phyloP scores from a whole-genome alignment of 2,329 filamentous ascomycete species.

The Fusarium lateritium region DNA sequence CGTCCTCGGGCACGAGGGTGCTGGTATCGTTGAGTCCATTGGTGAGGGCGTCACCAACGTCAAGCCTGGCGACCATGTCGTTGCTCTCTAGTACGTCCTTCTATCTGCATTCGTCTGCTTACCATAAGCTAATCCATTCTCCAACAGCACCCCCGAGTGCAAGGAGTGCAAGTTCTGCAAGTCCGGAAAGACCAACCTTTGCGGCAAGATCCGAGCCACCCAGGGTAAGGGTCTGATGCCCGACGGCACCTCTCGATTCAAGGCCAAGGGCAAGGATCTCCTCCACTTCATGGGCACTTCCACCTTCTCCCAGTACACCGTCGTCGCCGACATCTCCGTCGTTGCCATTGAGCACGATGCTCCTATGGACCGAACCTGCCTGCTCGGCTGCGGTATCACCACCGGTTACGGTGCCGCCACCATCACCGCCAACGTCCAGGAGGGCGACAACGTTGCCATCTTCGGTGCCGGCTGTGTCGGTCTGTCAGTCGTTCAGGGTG shows the following conservation, averaged over 20 bases:
- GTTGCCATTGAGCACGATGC: conserved; percentile 92
- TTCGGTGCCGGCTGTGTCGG: conserved; percentile 98
- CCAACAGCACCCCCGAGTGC: conserved; percentile 90
- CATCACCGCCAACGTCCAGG: conserved; percentile 92
- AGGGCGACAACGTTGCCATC: conserved; percentile 89
- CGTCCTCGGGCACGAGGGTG: conserved; percentile 90
- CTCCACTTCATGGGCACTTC: conserved; percentile 99
- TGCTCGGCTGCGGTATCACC: conserved; percentile 98
- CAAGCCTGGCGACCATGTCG: conserved; percentile 92
- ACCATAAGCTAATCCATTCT: conserved; percentile 21
- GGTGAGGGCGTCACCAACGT: conserved; percentile 96
- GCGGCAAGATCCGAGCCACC: conserved; percentile 97
- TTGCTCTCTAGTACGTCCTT: conserved; percentile 82
- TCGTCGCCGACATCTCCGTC: conserved; percentile 98
- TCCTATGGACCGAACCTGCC: conserved; percentile 94
- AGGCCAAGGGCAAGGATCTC: conserved; percentile 92
- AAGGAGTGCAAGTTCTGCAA: conserved; percentile 99
- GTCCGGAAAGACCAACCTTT: conserved; percentile 99
- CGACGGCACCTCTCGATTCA: conserved; percentile 95
- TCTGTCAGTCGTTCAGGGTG: conserved; percentile 94
- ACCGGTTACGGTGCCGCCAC: conserved; percentile 97
- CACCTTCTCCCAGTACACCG: conserved; percentile 98
- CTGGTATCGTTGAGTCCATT: conserved; percentile 92
- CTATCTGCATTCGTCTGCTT: not conserved
- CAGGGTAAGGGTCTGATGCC: conserved; percentile 98